phyloP scores from a whole-genome alignment of 2,329 filamentous ascomycete species.

The Penicillium sp. region DNA sequence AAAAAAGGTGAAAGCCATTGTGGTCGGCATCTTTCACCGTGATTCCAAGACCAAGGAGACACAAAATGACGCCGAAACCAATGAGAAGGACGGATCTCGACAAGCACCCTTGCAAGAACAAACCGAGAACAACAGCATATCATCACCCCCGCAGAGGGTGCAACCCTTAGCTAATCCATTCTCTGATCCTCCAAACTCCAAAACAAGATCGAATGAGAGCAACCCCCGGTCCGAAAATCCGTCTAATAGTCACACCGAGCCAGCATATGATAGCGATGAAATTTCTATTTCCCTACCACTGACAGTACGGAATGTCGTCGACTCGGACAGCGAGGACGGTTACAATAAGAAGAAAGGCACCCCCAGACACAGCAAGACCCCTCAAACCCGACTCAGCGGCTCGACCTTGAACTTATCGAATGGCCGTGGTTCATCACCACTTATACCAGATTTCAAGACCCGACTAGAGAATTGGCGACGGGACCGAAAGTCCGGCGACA shows the following conservation, averaged over 20 bases:
- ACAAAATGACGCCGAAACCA: not conserved
- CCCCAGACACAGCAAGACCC: not conserved
- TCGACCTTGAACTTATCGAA: constrained; percentile 4
- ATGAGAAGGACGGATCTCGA: not conserved
- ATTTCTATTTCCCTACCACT: not conserved
- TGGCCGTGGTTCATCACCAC: constrained; percentile 3
- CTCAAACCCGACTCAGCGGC: not conserved
- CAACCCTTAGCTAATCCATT: not conserved
- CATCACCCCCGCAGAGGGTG: not conserved
- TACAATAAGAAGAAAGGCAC: not conserved
- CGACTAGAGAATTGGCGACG: not conserved
- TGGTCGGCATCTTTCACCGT: not conserved
- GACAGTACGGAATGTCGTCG: constrained; percentile 4
- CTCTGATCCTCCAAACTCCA: not conserved
- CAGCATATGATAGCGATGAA: not conserved
- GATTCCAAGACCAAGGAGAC: not conserved
- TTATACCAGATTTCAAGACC: constrained; percentile 1
- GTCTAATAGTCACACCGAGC: not conserved
- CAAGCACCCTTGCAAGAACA: not conserved
- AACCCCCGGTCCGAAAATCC: not conserved
- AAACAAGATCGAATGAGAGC: not conserved
- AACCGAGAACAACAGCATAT: not conserved
- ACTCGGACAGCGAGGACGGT: not conserved
- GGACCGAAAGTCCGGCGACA: constrained; percentile 3
- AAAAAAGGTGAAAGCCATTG: not conserved